Evolutionary conservation across 495 filamentous ascomycete genomes (phyloP), one percentile per base, ranked within the genome.

Genomic region (Tuber melanosporum): DNA sequence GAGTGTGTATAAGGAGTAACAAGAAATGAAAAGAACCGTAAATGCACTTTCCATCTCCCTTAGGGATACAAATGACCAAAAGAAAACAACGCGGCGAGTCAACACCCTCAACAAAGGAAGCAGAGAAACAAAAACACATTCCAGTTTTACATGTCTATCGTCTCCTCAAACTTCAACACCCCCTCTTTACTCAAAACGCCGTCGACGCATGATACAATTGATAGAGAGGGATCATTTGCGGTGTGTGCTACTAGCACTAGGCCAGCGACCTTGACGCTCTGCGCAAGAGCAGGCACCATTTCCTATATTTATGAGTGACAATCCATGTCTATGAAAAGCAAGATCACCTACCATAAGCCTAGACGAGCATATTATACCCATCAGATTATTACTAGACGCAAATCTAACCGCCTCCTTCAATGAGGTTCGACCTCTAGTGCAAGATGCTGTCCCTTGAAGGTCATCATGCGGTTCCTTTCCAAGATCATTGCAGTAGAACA

Each of bases 311-410:
- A 10, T 74, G 39, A 41, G 42, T 71, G 36, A 20, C n/a, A 45
- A 32, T n/a, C 71, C 20, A 10, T 52, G 45, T 17, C 57, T 17
- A 46, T 0, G 20, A 47, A 22, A 70, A 41, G n/a, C 32, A 14
- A 43, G 45, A 26, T 52, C 41, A 88, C 91, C 82, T 87, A 96
- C 94, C 87, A 99, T 84, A 76, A 98, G 86, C 80, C 91, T 88
- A 39, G 93, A 94, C 78, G 90, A 92, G 84, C 94, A 97, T 75
- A 98, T 92, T 83, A 99, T 83, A 26, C 95, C 95, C 95, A 99
- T 98, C 76, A 99, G 93, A 82, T 99, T 99, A 85, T 98, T 99
- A 79, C 90, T 92, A 84, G 94, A 92, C 49, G 96, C 94, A 83
- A 95, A 94, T 76, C 94, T 88, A 26, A 97, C 96, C 36, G 93